phyloP scores from a whole-genome alignment of 2,329 filamentous ascomycete species.

The Plectosphaerella cucumerina region DNA sequence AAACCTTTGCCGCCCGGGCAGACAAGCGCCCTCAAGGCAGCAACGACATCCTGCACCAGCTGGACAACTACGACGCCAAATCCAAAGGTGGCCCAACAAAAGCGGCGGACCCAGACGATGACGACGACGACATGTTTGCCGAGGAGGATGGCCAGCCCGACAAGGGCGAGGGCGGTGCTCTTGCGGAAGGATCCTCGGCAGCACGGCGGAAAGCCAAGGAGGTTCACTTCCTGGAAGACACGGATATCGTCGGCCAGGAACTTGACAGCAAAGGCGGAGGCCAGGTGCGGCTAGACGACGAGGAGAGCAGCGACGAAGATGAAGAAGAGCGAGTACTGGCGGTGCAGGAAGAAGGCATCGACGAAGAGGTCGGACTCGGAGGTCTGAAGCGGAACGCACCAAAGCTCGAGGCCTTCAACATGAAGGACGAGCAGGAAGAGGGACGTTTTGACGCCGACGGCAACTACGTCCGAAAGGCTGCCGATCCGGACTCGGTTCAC shows the following conservation, averaged over 20 bases:
- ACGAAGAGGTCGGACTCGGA: slow-evolving; percentile 86
- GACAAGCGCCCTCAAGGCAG: slow-evolving; percentile 47
- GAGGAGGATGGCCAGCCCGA: slow-evolving; percentile 49
- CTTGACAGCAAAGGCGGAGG: slow-evolving; percentile 69
- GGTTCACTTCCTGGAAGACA: slow-evolving; percentile 55
- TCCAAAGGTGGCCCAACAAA: slow-evolving; percentile 24
- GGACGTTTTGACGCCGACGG: slow-evolving; percentile 87
- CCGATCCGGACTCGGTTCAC: slow-evolving; percentile 83
- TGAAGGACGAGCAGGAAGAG: slow-evolving; percentile 85
- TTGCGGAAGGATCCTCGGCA: slow-evolving; percentile 23
- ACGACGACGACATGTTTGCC: slow-evolving; percentile 83
- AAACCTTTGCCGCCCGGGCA: slow-evolving; percentile 77
- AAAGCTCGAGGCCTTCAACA: slow-evolving; percentile 94
- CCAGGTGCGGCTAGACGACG: slow-evolving; percentile 58
- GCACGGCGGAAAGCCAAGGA: slow-evolving; percentile 55
- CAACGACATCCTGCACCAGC: slow-evolving; percentile 44
- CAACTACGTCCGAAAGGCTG: slow-evolving; percentile 87
- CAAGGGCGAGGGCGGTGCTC: slow-evolving; percentile 23
- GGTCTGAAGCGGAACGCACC: slow-evolving; percentile 91
- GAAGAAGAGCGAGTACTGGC: slow-evolving; percentile 73
- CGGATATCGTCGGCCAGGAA: slow-evolving; percentile 76
- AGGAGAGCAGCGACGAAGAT: slow-evolving; percentile 50
- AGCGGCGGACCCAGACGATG: slow-evolving; percentile 29
- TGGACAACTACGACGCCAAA: slow-evolving; percentile 48
- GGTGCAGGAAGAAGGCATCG: slow-evolving; percentile 69